A percentile compares a stretch with the other conserved stretches of the same genome.
These are phyloP conservation scores for Olyra latifolia DNA, from an alignment of 176 grass and related monocot species.

Conservation along the genomic window DNA sequence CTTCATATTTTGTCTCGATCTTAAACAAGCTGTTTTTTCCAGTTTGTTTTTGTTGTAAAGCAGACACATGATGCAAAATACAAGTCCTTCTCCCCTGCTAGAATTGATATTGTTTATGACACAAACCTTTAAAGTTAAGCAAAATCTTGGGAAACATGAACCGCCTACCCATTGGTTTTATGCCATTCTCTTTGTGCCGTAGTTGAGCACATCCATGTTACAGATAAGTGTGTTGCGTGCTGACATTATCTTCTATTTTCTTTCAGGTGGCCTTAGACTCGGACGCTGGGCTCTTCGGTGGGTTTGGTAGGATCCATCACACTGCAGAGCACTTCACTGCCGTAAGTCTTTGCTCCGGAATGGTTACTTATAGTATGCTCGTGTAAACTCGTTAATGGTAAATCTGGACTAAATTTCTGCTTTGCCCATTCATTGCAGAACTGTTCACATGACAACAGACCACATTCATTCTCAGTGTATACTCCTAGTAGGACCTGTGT, in stretches of 20 bases:
- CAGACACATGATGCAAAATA: conserved; percentile 20
- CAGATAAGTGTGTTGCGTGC: neutral
- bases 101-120: conserved; percentile 2
- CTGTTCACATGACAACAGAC: conserved; percentile 72
- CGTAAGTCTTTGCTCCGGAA: conserved; percentile 48
- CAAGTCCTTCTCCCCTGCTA: neutral
- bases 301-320: conserved; percentile 84
- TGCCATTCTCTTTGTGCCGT: neutral
- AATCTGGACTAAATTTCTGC: conserved; percentile 19
- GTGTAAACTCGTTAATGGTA: conserved; percentile 14
- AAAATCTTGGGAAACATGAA: neutral
- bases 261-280: conserved; percentile 87
- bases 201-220: conserved; percentile 8
- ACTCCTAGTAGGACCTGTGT: conserved; percentile 82
- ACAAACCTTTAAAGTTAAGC: neutral
- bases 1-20: neutral
- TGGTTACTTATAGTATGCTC: neutral
- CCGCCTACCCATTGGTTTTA: neutral
- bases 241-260: conserved; percentile 24
- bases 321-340: conserved; percentile 65
- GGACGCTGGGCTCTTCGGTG: conserved; percentile 84
- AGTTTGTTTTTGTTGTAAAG: neutral
- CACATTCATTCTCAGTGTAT: conserved; percentile 74
- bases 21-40: neutral
- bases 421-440: conserved; percentile 49